Evolutionary conservation across 495 filamentous ascomycete genomes (phyloP).

Genomic region (Trichoderma asperelloides): DNA sequence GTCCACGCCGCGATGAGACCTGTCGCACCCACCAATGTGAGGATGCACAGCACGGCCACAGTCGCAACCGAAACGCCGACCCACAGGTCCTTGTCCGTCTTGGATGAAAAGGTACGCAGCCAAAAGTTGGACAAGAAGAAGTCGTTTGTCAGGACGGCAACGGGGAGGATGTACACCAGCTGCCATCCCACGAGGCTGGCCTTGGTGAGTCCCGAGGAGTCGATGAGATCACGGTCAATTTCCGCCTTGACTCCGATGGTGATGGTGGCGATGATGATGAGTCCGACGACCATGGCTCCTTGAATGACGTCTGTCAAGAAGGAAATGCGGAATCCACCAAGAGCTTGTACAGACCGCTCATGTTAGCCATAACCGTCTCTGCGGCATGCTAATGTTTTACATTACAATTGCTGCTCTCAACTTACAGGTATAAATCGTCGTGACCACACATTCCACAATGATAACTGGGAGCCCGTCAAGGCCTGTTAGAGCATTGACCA

Average conservation of each 20-base stretch:
- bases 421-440: constrained; percentile 70
- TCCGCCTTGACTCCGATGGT: constrained; percentile 61
- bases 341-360: constrained; percentile 33
- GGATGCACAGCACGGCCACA: constrained; percentile 49
- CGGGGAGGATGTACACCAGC: constrained; percentile 65
- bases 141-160: constrained; percentile 67
- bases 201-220: constrained; percentile 49
- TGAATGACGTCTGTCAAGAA: constrained; percentile 74
- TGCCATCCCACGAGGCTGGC: constrained; percentile 63
- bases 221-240: constrained; percentile 57
- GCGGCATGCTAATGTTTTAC: neutral
- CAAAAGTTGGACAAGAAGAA: constrained; percentile 74
- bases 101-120: constrained; percentile 73
- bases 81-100: constrained; percentile 66
- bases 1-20: constrained; percentile 68
- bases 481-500: constrained; percentile 60
- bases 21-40: constrained; percentile 57
- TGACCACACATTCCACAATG: constrained; percentile 62
- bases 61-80: constrained; percentile 58
- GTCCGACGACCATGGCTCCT: constrained; percentile 58
- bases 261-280: constrained; percentile 62
- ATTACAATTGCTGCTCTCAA: neutral
- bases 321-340: constrained; percentile 68
- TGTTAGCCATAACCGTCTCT: constrained; percentile 10
- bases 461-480: constrained; percentile 62